These are phyloP conservation scores for Candida tallmaniae DNA, from an alignment of 805 yeast species.

Conservation along the genomic window DNA sequence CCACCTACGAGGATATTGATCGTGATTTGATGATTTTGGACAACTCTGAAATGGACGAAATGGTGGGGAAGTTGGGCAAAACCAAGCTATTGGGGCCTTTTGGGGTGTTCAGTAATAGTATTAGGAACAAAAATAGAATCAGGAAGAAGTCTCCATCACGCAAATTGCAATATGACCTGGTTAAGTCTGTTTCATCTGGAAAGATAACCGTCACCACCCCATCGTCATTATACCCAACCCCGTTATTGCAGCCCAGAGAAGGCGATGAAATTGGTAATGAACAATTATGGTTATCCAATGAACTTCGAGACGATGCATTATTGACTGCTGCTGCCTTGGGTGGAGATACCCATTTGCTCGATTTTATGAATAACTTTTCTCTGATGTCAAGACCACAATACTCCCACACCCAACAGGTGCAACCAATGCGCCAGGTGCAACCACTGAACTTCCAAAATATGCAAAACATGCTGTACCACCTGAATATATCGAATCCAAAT, in stretches of 20 bases:
- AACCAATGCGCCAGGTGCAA: neutral
- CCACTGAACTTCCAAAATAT: neutral
- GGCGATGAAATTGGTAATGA: constrained; percentile 9
- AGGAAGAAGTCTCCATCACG: neutral
- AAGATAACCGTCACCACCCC: constrained; percentile 1
- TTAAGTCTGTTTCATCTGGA: neutral
- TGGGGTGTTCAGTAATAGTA: constrained; percentile 56
- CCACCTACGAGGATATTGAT: constrained; percentile 81
- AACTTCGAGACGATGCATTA: constrained; percentile 65
- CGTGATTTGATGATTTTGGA: constrained; percentile 56
- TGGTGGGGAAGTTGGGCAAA: constrained; percentile 34
- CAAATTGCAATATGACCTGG: constrained; percentile 1
- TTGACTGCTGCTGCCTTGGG: constrained; percentile 68
- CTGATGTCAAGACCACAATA: neutral
- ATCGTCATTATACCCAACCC: constrained; percentile 5
- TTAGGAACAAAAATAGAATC: neutral
- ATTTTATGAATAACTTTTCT: constrained; percentile 35
- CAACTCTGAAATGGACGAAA: constrained; percentile 30
- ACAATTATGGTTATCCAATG: constrained; percentile 58
- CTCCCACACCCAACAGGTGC: neutral
- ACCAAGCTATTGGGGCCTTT: constrained; percentile 71
- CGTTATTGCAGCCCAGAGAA: constrained; percentile 7
- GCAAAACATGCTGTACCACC: constrained; percentile 4
- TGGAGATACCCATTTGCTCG: constrained; percentile 56
- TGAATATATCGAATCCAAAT: constrained; percentile 17